phyloP scores from a whole-genome alignment of 2,329 filamentous ascomycete genomes.

The Sordariomycetes sp. region DNA sequence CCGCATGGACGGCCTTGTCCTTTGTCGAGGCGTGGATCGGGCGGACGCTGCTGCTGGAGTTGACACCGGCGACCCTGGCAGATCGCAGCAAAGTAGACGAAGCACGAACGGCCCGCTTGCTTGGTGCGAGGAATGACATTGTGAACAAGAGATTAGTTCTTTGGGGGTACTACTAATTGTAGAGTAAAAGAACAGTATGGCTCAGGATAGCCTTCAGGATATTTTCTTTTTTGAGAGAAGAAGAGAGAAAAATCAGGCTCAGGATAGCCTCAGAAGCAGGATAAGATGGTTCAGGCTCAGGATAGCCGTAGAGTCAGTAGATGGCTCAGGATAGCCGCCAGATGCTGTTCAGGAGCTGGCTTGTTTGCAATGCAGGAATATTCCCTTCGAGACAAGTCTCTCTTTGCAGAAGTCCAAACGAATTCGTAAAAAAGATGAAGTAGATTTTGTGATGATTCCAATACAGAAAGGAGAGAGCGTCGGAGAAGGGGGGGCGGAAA shows the following conservation, averaged over 20 bases:
- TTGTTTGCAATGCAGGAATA: too few relatives aligned
- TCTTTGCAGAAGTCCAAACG: not conserved
- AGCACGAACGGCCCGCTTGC: conserved; percentile 4
- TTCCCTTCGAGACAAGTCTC: too few relatives aligned
- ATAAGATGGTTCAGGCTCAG: conserved; percentile 2
- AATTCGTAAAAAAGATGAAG: not conserved
- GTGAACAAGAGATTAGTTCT: not conserved
- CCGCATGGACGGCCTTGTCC: conserved; percentile 10
- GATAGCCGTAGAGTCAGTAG: not conserved
- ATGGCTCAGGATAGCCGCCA: conserved; percentile 3
- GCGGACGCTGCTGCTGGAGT: conserved; percentile 7
- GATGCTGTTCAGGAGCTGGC: conserved; percentile 1
- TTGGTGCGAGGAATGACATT: conserved; percentile 4
- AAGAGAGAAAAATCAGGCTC: conserved; percentile 2
- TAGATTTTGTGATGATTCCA: not conserved
- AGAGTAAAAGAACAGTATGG: conserved; percentile 1
- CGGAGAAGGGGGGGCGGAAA: not conserved
- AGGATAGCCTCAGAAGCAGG: conserved; percentile 5
- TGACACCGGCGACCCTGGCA: not conserved
- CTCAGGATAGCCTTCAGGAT: conserved; percentile 5
- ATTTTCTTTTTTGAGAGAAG: not conserved
- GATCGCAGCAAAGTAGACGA: conserved; percentile 2
- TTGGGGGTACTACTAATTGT: conserved; percentile 2
- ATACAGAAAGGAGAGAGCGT: not conserved
- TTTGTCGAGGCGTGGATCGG: conserved; percentile 11